phyloP scores from a whole-genome alignment of 441 rosid genomes.

The Gossypium trilobum region DNA sequence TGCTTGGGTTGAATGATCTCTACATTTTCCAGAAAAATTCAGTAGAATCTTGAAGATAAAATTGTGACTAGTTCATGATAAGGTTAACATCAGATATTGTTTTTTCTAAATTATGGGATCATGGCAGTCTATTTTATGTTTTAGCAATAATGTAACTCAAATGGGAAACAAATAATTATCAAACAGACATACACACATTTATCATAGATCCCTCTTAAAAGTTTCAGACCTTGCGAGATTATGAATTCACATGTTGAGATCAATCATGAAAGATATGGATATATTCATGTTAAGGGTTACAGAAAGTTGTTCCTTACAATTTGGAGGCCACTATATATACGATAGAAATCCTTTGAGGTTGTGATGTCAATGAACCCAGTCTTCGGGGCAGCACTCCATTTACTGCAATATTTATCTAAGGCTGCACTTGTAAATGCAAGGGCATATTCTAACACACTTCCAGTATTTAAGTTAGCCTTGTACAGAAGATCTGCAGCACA shows the following conservation, averaged over 20 bases:
- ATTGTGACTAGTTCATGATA: background rate
- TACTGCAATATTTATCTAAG: conserved; percentile 81
- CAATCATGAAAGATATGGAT: background rate
- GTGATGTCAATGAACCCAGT: conserved; percentile 92
- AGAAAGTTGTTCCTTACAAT: conserved; percentile 45
- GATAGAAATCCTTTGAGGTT: conserved; percentile 90
- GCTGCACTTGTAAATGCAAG: conserved; percentile 98
- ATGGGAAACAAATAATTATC: background rate
- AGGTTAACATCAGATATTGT: background rate
- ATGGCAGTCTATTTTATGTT: background rate
- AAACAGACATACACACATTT: background rate
- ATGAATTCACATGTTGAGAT: background rate
- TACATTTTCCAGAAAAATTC: background rate
- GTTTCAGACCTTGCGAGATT: background rate
- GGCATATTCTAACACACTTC: conserved; percentile 92
- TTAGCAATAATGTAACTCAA: too few species aligned
- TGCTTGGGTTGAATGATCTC: background rate
- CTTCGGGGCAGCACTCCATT: conserved; percentile 96
- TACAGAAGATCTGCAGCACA: conserved; percentile 71
- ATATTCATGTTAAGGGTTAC: background rate
- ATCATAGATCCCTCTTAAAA: background rate
- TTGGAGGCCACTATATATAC: conserved; percentile 94
- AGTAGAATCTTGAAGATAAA: background rate
- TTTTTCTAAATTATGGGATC: background rate
- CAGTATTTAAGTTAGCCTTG: conserved; percentile 85